Evolutionary conservation across 2,329 filamentous ascomycete genomes (phyloP), one percentile per base, ranked within the genome.

Genomic region (Botrytis porri): DNA sequence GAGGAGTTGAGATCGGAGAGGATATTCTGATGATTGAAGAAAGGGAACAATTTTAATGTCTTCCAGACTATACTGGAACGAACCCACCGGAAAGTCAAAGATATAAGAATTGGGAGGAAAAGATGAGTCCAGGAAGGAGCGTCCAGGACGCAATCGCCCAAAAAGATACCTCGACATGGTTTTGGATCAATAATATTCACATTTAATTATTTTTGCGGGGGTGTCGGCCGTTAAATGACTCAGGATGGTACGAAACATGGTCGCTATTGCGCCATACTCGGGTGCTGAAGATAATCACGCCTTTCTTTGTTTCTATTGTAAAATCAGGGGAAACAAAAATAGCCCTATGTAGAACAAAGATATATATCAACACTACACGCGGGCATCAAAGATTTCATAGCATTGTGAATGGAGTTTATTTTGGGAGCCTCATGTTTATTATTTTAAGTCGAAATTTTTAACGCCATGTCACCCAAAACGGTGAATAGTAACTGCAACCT

Each of bases 221-320:
- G 12, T 9, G 12, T 41, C 35, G 39, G 20, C 25, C 14, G 20
- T 60, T 72, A 69, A 72, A 67, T 72, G 62, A 48, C 39, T 45
- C 70, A 48, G 37, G 51, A 72, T 72, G 39, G 45, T 61, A 66
- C 70, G 63, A 72, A 72, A 60, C 48, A 20, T 39, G 29, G 51
- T 25, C 3, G 35, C 45, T 66, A 61, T 72, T 72, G 70, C 70
- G 70, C 70, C 37, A 72, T 72, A 32, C 37, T 59, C 70, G 70
- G 70, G 70, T 60, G n/a, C 41, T 51, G 39, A 32, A 51, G 48
- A 72, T 32, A n/a, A 72, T 67, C 60, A 71, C 37, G 70, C 63
- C 51, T 72, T 72, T 72, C 62, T 72, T 72, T 72, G 51, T 69
- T 51, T n/a, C 22, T 39, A 72, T 69, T 69, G 62, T 72, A 41